Percentiles rank a stretch among this genome's conserved stretches.
These are phyloP conservation scores for Euphrasia confusa DNA, from an alignment of 257 asterid species.

Conservation along the genomic window DNA sequence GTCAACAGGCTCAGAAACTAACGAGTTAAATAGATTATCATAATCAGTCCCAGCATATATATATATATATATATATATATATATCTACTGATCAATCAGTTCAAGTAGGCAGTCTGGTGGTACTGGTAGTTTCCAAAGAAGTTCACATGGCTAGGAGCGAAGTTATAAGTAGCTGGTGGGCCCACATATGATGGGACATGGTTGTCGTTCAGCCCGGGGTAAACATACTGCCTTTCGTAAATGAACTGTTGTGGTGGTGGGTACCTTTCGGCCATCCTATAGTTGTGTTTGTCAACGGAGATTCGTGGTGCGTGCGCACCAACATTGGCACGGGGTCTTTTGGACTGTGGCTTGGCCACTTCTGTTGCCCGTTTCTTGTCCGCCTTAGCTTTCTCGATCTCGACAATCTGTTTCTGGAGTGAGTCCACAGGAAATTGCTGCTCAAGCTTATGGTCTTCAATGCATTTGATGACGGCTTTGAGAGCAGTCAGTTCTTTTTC, in stretches of 20 bases:
- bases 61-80: neutral
- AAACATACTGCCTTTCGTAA: constrained; percentile 69
- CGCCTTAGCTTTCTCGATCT: constrained; percentile 86
- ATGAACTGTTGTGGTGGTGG: constrained; percentile 46
- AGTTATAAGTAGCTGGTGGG: constrained; percentile 44
- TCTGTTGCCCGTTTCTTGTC: constrained; percentile 92
- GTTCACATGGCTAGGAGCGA: constrained; percentile 69
- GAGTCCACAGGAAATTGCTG: constrained; percentile 63
- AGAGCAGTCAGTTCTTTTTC: constrained; percentile 89
- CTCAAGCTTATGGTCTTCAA: constrained; percentile 89
- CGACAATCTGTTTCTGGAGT: constrained; percentile 72
- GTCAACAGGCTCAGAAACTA: constrained; percentile 41
- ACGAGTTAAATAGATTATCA: constrained; percentile 51
- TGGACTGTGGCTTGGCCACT: constrained; percentile 84
- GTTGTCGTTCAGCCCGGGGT: constrained; percentile 53
- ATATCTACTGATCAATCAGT: constrained; percentile 51
- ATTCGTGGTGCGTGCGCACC: constrained; percentile 55
- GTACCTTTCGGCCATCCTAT: constrained; percentile 60
- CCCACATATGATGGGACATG: constrained; percentile 53
- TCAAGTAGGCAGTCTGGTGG: constrained; percentile 88
- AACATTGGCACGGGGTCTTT: constrained; percentile 82
- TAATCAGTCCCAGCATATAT: constrained; percentile 25
- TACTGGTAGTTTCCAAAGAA: constrained; percentile 85
- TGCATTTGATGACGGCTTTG: constrained; percentile 81
- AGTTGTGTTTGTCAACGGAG: constrained; percentile 61